phyloP scores from a whole-genome alignment of 169 alveolate genomes.

The Eimeria zaria region DNA sequence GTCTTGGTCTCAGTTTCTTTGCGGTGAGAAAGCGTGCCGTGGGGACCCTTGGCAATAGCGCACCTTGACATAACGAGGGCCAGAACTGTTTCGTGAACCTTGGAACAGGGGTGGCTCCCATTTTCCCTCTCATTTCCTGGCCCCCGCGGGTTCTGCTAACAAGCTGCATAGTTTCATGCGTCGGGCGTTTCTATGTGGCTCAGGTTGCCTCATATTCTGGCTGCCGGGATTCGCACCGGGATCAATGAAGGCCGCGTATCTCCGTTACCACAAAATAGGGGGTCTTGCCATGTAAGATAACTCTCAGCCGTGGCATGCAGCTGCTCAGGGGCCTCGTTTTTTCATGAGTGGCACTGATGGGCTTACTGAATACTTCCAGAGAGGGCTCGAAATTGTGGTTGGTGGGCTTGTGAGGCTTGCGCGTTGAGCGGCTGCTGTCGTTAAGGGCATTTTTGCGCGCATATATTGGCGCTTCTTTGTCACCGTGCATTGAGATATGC shows the following conservation, averaged over 20 bases:
- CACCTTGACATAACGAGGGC: background rate
- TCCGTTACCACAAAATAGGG: conserved; percentile 64
- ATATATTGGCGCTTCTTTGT: background rate
- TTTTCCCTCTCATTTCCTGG: background rate
- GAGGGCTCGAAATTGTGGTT: background rate
- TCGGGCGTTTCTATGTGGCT: background rate
- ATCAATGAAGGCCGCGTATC: conserved; percentile 40
- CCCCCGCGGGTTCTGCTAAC: background rate
- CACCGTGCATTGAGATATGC: background rate
- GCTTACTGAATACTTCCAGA: background rate
- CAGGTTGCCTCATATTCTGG: conserved; percentile 62
- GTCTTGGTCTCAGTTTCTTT: conserved; percentile 42
- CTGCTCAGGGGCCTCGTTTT: background rate
- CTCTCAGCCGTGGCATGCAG: background rate
- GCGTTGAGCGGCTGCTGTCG: background rate
- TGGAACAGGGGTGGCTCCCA: background rate
- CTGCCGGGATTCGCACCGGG: conserved; percentile 55
- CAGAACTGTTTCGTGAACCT: background rate
- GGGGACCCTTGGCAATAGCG: background rate
- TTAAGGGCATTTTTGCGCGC: background rate
- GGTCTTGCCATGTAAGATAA: conserved; percentile 46
- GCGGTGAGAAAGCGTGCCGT: background rate
- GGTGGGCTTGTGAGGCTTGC: background rate
- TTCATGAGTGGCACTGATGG: background rate
- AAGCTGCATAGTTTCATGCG: background rate